Percentiles rank a stretch among this genome's conserved stretches.
phyloP scores from a whole-genome alignment of 2,329 filamentous ascomycete species.

The Xylaria sp. region DNA sequence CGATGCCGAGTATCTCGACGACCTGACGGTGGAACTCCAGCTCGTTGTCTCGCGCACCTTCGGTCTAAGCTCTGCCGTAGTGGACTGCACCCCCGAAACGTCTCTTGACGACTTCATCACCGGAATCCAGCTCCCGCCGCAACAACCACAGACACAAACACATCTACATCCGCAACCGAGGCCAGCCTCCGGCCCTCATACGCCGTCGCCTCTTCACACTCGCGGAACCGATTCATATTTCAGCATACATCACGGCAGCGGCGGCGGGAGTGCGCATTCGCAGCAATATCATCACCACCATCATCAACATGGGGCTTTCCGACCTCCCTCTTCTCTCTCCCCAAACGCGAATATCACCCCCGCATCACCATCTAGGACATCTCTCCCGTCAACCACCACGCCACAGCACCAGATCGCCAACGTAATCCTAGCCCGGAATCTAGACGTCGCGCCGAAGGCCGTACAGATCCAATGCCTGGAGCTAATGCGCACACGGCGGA shows the following conservation, averaged over 20 bases:
- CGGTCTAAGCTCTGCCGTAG: conserved; percentile 73
- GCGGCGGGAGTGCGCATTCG: conserved; percentile 2
- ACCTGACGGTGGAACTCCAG: conserved; percentile 78
- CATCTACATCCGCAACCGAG: conserved; percentile 36
- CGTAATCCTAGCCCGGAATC: conserved; percentile 82
- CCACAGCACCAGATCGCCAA: conserved; percentile 71
- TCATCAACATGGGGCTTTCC: conserved; percentile 15
- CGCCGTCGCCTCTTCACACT: conserved; percentile 43
- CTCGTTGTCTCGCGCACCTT: conserved; percentile 79
- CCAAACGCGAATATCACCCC: conserved; percentile 1
- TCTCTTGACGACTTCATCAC: conserved; percentile 85
- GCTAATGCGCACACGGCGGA: conserved; percentile 81
- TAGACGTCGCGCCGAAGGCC: conserved; percentile 76
- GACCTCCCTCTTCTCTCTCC: conserved; percentile 14
- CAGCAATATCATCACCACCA: conserved; percentile 12
- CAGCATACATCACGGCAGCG: neutral
- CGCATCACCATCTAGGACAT: conserved; percentile 20
- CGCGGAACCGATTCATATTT: conserved; percentile 40
- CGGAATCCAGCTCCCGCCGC: conserved; percentile 67
- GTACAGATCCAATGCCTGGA: conserved; percentile 85
- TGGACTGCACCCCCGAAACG: conserved; percentile 78
- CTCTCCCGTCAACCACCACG: conserved; percentile 15
- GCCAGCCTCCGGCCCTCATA: conserved; percentile 42
- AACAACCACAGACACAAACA: neutral
- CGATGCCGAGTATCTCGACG: conserved; percentile 68